Conservation (phyloP, 192 early-diverging fungal genomes). For the Phlyctochytrium arcticum region DNA sequence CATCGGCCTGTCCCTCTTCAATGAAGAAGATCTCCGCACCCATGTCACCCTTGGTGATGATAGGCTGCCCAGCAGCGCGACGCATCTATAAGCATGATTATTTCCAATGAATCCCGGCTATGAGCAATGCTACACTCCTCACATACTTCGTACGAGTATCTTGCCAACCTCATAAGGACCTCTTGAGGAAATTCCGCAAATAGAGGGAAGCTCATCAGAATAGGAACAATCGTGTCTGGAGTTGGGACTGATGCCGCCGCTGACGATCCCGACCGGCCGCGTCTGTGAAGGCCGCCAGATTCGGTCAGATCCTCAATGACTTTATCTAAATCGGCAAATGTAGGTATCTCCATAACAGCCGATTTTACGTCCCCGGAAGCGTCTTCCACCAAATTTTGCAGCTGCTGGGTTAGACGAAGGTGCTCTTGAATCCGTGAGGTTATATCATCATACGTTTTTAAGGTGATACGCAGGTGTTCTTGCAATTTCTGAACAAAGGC, state of each 20-base stretch:
- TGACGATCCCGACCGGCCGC: neutral
- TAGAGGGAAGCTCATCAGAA: constrained; percentile 33
- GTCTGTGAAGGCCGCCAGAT: no score
- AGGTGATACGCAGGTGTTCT: constrained; percentile 4
- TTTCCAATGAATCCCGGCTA: neutral
- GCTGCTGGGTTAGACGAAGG: constrained; percentile 6
- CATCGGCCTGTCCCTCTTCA: constrained; percentile 27
- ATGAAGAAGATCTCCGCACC: constrained; percentile 43
- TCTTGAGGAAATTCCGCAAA: constrained; percentile 33
- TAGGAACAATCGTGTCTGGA: neutral
- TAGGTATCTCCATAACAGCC: neutral
- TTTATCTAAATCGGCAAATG: neutral
- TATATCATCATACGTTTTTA: constrained; percentile 18
- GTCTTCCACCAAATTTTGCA: neutral
- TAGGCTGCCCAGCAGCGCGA: constrained; percentile 24
- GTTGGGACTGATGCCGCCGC: neutral
- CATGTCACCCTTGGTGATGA: constrained; percentile 37
- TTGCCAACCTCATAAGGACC: constrained; percentile 14
- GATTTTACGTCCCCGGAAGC: neutral
- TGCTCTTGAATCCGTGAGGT: constrained; percentile 3
- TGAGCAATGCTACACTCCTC: neutral
- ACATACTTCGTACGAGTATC: constrained; percentile 2
- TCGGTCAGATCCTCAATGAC: neutral
- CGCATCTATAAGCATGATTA: constrained; percentile 11
- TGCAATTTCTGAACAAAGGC: neutral